phyloP scores from a whole-genome alignment of 805 yeast species.

The Starmerella apicola region DNA sequence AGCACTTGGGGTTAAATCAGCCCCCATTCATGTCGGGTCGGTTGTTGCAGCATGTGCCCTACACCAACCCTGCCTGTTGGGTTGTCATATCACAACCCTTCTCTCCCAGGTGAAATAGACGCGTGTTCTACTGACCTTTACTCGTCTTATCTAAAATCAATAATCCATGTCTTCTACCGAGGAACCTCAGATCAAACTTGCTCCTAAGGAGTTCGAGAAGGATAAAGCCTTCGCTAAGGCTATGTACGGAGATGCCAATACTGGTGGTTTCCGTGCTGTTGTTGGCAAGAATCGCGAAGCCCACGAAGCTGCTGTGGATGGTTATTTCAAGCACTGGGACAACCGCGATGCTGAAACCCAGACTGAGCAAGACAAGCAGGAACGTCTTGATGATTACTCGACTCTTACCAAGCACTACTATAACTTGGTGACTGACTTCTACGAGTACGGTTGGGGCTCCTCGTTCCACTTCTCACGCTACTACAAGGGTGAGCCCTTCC shows the following conservation, averaged over 20 bases:
- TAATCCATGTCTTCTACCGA: background rate
- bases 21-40: no score
- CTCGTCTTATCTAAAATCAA: background rate
- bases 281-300: slow-evolving; percentile 66
- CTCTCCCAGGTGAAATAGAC: no score
- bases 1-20: no score
- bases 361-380: slow-evolving; percentile 45
- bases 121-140: no score
- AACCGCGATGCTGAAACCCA: slow-evolving; percentile 43
- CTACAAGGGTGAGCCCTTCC: slow-evolving; percentile 84
- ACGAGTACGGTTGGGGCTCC: slow-evolving; percentile 99
- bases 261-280: slow-evolving; percentile 65
- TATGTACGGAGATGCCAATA: slow-evolving; percentile 66
- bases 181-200: slow-evolving; percentile 26
- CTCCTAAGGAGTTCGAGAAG: slow-evolving; percentile 43
- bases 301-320: slow-evolving; percentile 69
- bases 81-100: no score
- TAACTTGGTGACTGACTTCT: slow-evolving; percentile 93
- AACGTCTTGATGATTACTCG: slow-evolving; percentile 73
- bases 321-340: slow-evolving; percentile 96
- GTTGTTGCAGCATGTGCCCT: no score
- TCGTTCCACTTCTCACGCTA: slow-evolving; percentile 95
- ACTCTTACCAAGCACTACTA: slow-evolving; percentile 89
- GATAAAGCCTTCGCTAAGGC: slow-evolving; percentile 71
- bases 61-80: no score